Evolutionary conservation across 768 basidiomycete genomes (phyloP).

Genomic region (Lepiota brunneoincarnata): DNA sequence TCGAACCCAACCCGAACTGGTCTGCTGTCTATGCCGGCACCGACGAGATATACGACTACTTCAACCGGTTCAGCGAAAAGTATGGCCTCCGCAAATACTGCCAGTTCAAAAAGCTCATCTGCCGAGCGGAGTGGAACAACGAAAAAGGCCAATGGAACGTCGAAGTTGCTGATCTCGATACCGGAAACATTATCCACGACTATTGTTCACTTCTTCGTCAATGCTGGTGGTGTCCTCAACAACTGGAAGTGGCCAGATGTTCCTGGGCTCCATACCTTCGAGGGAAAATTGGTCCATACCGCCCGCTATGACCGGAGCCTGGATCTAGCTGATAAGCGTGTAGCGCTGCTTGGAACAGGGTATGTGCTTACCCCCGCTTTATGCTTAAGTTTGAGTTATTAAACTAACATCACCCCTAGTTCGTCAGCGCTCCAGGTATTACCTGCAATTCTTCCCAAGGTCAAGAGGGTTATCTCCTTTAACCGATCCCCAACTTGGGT

Average conservation of each 20-base stretch:
- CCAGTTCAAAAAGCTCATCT: slow-evolving; percentile 17
- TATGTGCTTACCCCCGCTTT: neutral
- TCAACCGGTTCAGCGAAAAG: slow-evolving; percentile 18
- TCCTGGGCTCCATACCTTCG: slow-evolving; percentile 23
- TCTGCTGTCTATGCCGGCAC: slow-evolving; percentile 20
- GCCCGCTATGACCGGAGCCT: slow-evolving; percentile 21
- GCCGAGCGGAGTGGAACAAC: slow-evolving; percentile 20
- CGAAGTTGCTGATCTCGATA: slow-evolving; percentile 15
- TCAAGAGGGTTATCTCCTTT: slow-evolving; percentile 30
- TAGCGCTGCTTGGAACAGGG: slow-evolving; percentile 32
- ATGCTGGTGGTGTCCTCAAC: slow-evolving; percentile 27
- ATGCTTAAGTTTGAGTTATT: too few relatives aligned
- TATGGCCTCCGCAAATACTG: slow-evolving; percentile 21
- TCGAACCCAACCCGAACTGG: slow-evolving; percentile 24
- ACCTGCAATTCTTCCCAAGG: slow-evolving; percentile 25
- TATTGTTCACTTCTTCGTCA: slow-evolving; percentile 25
- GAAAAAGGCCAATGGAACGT: slow-evolving; percentile 19
- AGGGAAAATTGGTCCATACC: slow-evolving; percentile 27
- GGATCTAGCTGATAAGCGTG: slow-evolving; percentile 28
- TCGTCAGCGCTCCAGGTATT: slow-evolving; percentile 28
- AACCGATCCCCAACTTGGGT: slow-evolving; percentile 28
- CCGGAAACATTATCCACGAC: slow-evolving; percentile 11
- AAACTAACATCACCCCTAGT: slow-evolving; percentile 14
- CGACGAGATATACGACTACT: slow-evolving; percentile 22
- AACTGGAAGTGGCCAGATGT: slow-evolving; percentile 33